These are phyloP conservation scores for Heracleum sosnowskyi DNA, from an alignment of 129 eudicot species.

Conservation along the genomic window DNA sequence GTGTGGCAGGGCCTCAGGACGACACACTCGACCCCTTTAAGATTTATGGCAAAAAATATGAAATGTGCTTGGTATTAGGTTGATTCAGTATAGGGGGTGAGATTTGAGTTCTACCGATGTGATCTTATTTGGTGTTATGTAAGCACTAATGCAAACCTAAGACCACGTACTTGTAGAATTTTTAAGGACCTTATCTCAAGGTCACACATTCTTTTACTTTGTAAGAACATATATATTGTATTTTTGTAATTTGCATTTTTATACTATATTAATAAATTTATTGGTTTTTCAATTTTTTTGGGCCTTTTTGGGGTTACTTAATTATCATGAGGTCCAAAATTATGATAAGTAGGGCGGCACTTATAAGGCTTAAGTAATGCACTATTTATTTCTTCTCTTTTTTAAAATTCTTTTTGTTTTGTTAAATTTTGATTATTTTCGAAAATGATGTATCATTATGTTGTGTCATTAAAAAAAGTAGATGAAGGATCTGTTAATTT, in stretches of 20 bases:
- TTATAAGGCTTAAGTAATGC: too few relatives aligned
- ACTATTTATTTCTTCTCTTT: too few relatives aligned
- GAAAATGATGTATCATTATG: too few relatives aligned
- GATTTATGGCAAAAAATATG: not conserved
- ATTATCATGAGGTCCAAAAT: too few relatives aligned
- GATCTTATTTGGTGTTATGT: slow-evolving; percentile 16
- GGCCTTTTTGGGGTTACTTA: too few relatives aligned
- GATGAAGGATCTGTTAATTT: too few relatives aligned
- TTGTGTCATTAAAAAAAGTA: too few relatives aligned
- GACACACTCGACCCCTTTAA: slow-evolving; percentile 74
- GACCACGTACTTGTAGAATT: slow-evolving; percentile 15
- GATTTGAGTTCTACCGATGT: not conserved
- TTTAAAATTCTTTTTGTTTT: too few relatives aligned
- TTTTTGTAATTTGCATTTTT: not conserved
- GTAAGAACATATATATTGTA: not conserved
- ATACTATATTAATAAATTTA: slow-evolving; percentile 12
- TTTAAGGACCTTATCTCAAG: slow-evolving; percentile 74
- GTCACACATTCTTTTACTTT: slow-evolving; percentile 52
- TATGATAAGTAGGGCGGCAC: too few relatives aligned
- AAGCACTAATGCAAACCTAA: slow-evolving; percentile 24
- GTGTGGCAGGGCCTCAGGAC: slow-evolving; percentile 72
- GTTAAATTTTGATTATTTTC: too few relatives aligned
- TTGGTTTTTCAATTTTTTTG: not conserved
- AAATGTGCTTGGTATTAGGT: slow-evolving; percentile 2
- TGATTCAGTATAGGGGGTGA: slow-evolving; percentile 12